Evolutionary conservation across 23 red algal species (phyloP).

Genomic region (Gracilaria vermiculophylla): DNA sequence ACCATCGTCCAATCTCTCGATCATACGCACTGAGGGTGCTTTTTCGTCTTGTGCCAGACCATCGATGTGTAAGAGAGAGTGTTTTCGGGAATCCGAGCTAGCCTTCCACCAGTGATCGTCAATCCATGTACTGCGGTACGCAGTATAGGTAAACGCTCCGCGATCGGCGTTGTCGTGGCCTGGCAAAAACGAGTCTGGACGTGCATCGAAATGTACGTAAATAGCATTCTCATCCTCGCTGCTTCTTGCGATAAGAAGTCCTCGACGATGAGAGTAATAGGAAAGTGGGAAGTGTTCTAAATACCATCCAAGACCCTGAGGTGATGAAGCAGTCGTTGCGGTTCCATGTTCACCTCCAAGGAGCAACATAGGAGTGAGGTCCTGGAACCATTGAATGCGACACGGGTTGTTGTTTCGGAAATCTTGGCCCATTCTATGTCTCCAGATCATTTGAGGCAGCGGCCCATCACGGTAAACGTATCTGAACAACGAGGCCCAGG

Average conservation of each 20-base stretch:
- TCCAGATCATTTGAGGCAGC: constrained; percentile 49
- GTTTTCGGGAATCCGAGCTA: constrained; percentile 45
- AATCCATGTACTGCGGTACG: constrained; percentile 56
- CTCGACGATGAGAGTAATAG: background rate
- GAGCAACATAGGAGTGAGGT: constrained; percentile 9
- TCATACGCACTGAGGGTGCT: constrained; percentile 50
- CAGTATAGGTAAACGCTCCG: constrained; percentile 23
- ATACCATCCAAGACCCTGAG: background rate
- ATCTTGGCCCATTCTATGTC: constrained; percentile 28
- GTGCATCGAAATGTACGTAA: constrained; percentile 41
- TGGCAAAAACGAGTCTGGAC: constrained; percentile 19
- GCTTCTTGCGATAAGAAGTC: constrained; percentile 29
- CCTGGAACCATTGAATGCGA: constrained; percentile 49
- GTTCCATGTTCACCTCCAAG: constrained; percentile 61
- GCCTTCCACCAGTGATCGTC: constrained; percentile 43
- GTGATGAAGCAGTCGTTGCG: background rate
- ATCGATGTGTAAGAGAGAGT: constrained; percentile 49
- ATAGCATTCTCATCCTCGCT: background rate
- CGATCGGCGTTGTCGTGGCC: constrained; percentile 58
- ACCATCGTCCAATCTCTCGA: constrained; percentile 26
- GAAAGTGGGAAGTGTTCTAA: constrained; percentile 19
- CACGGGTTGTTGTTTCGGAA: constrained; percentile 60
- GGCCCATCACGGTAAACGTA: constrained; percentile 40
- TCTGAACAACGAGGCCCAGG: constrained; percentile 31
- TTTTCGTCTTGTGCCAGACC: constrained; percentile 62